phyloP scores from a whole-genome alignment of 805 yeast genomes.

The Wickerhamomyces ciferrii region DNA sequence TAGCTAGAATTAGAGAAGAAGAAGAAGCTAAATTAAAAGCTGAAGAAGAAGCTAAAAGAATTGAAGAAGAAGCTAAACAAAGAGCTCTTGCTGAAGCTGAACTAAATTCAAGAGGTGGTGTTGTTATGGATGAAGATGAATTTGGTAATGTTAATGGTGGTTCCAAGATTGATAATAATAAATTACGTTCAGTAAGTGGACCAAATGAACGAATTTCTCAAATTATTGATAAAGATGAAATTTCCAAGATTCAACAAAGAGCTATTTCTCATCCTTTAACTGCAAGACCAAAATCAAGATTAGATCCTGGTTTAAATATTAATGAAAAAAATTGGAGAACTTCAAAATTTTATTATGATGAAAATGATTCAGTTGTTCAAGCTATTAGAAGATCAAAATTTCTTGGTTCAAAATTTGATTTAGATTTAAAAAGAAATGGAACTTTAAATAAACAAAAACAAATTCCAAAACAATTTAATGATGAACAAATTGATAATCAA shows the following conservation, averaged over 20 bases:
- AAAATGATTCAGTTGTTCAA: constrained; percentile 27
- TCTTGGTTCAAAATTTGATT: constrained; percentile 34
- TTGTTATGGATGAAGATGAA: constrained; percentile 15
- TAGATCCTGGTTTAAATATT: constrained; percentile 36
- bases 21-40: constrained; percentile 17
- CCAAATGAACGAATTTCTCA: constrained; percentile 23
- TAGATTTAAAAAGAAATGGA: constrained; percentile 24
- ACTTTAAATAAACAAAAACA: constrained; percentile 11
- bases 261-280: constrained; percentile 30
- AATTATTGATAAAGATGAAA: constrained; percentile 20
- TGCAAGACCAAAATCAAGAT: constrained; percentile 36
- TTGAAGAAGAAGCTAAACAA: constrained; percentile 12
- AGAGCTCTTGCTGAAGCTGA: constrained; percentile 4
- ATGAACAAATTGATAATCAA: constrained; percentile 15
- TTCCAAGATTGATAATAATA: constrained; percentile 11
- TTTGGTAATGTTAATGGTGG: constrained; percentile 7
- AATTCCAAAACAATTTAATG: constrained; percentile 5
- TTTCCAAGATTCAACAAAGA: constrained; percentile 27
- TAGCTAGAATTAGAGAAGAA: constrained; percentile 20
- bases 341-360: constrained; percentile 14
- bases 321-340: constrained; percentile 15
- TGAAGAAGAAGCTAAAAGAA: constrained; percentile 13
- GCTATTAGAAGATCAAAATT: constrained; percentile 40
- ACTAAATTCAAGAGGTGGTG: constrained; percentile 15
- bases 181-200: constrained; percentile 33